Percentiles rank a stretch among this genome's conserved stretches.
These are phyloP conservation scores for Globisporangium rhizosaccharum DNA, from an alignment of 352 stramenopile genomes.

Conservation along the genomic window DNA sequence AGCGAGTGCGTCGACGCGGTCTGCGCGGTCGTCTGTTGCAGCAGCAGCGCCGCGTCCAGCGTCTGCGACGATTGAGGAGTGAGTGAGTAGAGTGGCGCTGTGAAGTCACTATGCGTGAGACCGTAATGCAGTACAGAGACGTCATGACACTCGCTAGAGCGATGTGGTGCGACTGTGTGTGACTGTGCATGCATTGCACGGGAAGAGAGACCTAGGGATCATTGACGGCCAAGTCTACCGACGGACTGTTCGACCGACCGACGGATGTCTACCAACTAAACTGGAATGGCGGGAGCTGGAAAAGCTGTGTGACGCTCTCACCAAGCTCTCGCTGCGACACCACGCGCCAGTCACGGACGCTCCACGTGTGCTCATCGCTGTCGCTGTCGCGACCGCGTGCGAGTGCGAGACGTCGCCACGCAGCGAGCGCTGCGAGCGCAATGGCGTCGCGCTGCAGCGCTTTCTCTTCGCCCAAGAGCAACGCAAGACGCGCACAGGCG, in stretches of 20 bases:
- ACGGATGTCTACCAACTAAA: not conserved
- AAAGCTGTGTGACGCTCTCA: not conserved
- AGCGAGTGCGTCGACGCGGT: too few relatives aligned
- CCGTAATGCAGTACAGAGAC: too few relatives aligned
- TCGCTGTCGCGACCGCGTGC: constrained; percentile 17
- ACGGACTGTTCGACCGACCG: not conserved
- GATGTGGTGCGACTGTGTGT: too few relatives aligned
- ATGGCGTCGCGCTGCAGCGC: not conserved
- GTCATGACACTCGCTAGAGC: too few relatives aligned
- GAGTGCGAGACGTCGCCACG: not conserved
- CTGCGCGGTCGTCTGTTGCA: too few relatives aligned
- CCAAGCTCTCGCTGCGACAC: not conserved
- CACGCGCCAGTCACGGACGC: not conserved
- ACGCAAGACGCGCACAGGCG: too few relatives aligned
- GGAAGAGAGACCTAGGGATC: too few relatives aligned
- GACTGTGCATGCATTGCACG: too few relatives aligned
- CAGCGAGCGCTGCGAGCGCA: not conserved
- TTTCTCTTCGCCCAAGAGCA: not conserved
- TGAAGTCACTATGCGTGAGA: too few relatives aligned
- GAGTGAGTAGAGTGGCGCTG: too few relatives aligned
- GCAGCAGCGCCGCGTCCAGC: too few relatives aligned
- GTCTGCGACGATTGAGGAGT: too few relatives aligned
- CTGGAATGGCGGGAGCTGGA: not conserved
- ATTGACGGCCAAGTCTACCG: not conserved
- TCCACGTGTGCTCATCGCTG: not conserved